Evolutionary conservation across 768 basidiomycete species (phyloP), one percentile per base, ranked within the genome.

Genomic region (Phylloporus rhodoxanthus): DNA sequence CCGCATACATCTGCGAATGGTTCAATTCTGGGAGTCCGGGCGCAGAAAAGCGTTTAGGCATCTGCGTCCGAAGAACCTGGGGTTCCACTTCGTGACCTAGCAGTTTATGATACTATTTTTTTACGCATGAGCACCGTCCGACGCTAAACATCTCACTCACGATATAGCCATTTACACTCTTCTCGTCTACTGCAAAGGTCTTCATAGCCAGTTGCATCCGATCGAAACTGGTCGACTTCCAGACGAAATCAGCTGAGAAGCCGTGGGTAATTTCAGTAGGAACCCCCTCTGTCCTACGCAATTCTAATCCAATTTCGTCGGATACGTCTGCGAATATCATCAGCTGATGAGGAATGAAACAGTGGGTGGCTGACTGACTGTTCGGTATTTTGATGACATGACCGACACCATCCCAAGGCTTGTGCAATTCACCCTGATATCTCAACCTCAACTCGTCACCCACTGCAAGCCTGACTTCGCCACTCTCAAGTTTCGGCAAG

Each of bases 181-280:
- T 96, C 70, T 99, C 96, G 59, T 99, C 96, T 15, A 99, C 88
- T 8, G 96, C 96, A 64, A 99, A 99, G 1, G 94, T 98, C 78
- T 97, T 98, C 95, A 99, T 98, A 0, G 96, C 95, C 29, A 92
- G 78, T 65, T 99, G 96, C 96, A 99, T 99, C 43, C 96, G 79
- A 67, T 99, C 96, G 61, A 99, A 99, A 68, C 95, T 98, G 1
- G 96, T 99, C 5, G 93, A 94, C 70, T 99, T 99, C 96, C 96
- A 99, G 5, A 99, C 95, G 62, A 98, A 99, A 67, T 99, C 96
- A n/a, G 87, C 96, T 0, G 90, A 85, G 61, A 96, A 98, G 58
- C 91, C 90, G 64, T 94, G 91, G 0, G 91, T 92, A 69, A 91
- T 82, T 28, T 98, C 95, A 15, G 85, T 82, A 5, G 96, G 96